Evolutionary conservation across 2,329 filamentous ascomycete species (phyloP).

Genomic region (Nothophaeocryptopus gaeumannii): DNA sequence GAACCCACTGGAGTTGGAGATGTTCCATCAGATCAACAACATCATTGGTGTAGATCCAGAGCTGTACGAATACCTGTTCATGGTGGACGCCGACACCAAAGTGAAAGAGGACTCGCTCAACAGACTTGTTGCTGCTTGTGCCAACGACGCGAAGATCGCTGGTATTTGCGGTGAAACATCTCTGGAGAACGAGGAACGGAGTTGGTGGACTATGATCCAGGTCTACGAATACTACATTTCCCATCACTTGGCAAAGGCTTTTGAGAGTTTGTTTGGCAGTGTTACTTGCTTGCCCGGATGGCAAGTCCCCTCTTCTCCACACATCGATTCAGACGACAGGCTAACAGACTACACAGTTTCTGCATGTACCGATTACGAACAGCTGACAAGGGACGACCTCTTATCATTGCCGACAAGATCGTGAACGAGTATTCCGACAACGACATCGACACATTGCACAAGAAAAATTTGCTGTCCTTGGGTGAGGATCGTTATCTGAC

Average conservation of each 20-base stretch:
- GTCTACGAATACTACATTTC: constrained; percentile 99
- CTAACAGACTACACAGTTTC: constrained; percentile 71
- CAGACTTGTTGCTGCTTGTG: constrained; percentile 84
- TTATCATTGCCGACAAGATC: constrained; percentile 87
- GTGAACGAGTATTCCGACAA: constrained; percentile 87
- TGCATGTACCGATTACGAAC: constrained; percentile 97
- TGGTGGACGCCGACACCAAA: constrained; percentile 96
- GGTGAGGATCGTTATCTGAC: constrained; percentile 97
- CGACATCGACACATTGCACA: constrained; percentile 88
- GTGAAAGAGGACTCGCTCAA: constrained; percentile 91
- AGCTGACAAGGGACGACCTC: constrained; percentile 85
- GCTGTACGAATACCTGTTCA: constrained; percentile 93
- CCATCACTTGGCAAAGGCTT: constrained; percentile 93
- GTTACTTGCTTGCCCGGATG: constrained; percentile 99
- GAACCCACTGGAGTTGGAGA: constrained; percentile 93
- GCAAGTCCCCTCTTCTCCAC: constrained; percentile 58
- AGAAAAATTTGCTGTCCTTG: constrained; percentile 87
- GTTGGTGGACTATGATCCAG: constrained; percentile 99
- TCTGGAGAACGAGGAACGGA: constrained; percentile 89
- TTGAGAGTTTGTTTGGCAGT: constrained; percentile 95
- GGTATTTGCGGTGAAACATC: constrained; percentile 97
- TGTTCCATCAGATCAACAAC: constrained; percentile 99
- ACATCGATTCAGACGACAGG: constrained; percentile 20
- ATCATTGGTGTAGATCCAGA: constrained; percentile 97
- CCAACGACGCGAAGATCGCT: constrained; percentile 91